Conservation (phyloP, 805 yeast genomes). For the Myxozyma vanderwaltii region DNA sequence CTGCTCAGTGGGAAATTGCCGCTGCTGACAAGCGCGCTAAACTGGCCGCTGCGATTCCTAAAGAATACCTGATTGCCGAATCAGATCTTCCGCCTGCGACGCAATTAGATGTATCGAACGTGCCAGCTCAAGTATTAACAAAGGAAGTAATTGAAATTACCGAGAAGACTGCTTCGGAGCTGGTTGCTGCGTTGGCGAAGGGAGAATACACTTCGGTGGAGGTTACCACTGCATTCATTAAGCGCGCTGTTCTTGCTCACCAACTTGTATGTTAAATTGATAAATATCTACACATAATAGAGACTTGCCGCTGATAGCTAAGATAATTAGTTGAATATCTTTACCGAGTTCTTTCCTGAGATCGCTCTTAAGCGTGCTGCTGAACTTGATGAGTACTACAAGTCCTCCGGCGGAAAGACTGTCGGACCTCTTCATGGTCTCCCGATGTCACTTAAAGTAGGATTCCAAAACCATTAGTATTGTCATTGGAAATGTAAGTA, state of each 20-base stretch:
- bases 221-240: constrained; percentile 58
- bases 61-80: constrained; percentile 32
- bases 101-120: constrained; percentile 34
- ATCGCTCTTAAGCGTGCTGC: constrained; percentile 61
- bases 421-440: constrained; percentile 69
- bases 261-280: too few species aligned
- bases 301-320: neutral
- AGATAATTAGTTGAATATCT: constrained; percentile 36
- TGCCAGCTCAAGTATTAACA: constrained; percentile 32
- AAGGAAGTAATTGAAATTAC: constrained; percentile 38
- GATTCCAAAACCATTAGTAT: neutral
- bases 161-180: constrained; percentile 33
- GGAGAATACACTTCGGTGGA: constrained; percentile 49
- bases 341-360: constrained; percentile 51
- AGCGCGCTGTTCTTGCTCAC: constrained; percentile 60
- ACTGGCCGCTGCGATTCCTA: constrained; percentile 34
- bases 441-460: constrained; percentile 58
- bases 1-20: constrained; percentile 27
- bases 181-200: constrained; percentile 30
- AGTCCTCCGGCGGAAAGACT: constrained; percentile 48
- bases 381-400: constrained; percentile 55
- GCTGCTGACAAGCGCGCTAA: constrained; percentile 33
- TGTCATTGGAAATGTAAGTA: neutral
- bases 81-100: constrained; percentile 33
- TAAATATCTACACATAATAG: too few species aligned